Conservation (phyloP, 345 rosid genomes). For the Salix viminalis region DNA sequence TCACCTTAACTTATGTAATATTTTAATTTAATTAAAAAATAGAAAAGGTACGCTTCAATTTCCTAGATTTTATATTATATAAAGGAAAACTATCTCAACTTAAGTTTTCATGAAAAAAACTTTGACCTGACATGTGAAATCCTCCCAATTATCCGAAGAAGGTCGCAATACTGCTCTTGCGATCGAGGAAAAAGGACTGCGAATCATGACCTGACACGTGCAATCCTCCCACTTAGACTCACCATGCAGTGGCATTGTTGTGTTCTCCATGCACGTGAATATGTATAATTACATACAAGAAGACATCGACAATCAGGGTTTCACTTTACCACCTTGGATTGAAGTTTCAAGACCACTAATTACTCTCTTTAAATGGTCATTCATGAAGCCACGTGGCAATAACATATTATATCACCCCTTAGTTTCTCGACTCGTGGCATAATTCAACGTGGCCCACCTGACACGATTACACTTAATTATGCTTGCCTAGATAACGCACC, state of each 20-base stretch:
- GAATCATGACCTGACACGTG: too few species aligned
- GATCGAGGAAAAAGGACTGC: too few species aligned
- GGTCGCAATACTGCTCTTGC: too few species aligned
- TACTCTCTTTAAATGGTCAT: not conserved
- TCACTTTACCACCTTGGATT: not conserved
- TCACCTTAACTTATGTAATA: too few species aligned
- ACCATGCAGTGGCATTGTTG: not conserved
- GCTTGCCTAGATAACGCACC: not conserved
- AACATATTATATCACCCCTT: constrained; percentile 7
- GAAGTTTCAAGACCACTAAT: constrained; percentile 18
- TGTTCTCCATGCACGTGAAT: constrained; percentile 19
- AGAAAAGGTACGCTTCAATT: too few species aligned
- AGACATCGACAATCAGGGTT: not conserved
- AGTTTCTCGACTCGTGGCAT: constrained; percentile 1
- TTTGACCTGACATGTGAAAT: too few species aligned
- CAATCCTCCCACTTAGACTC: not conserved
- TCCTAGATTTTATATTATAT: too few species aligned
- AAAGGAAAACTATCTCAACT: too few species aligned
- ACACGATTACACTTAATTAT: not conserved
- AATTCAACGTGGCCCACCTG: not conserved
- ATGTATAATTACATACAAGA: constrained; percentile 7
- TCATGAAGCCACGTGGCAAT: constrained; percentile 6
- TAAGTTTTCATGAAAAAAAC: too few species aligned
- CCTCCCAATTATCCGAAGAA: too few species aligned
- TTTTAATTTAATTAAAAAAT: too few species aligned